Evolutionary conservation across 1,284 basidiomycete species (phyloP).

Genomic region (Cryptococcus sp.): DNA sequence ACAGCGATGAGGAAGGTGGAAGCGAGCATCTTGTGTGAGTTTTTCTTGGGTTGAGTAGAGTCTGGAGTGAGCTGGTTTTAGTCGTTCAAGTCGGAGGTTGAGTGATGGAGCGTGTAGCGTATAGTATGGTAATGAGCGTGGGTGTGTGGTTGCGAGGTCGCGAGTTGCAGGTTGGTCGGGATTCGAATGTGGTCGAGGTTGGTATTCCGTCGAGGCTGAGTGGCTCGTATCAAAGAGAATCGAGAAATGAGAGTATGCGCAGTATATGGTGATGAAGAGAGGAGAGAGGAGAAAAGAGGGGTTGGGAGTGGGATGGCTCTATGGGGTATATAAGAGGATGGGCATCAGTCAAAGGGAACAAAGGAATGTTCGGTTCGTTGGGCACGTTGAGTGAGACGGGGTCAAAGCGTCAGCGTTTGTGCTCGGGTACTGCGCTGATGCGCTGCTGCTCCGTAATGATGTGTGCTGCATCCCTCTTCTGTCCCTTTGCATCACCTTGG

Average conservation of each 20-base stretch:
- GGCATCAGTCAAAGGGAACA: slow-evolving; percentile 1
- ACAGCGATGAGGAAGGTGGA: slow-evolving; percentile 55
- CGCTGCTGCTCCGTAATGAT: too few species aligned
- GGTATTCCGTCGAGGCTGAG: too few species aligned
- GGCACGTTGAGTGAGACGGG: neutral
- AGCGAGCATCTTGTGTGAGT: slow-evolving; percentile 30
- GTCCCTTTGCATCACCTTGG: too few species aligned
- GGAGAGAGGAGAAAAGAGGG: neutral
- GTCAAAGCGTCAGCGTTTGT: too few species aligned
- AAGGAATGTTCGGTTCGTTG: slow-evolving; percentile 1
- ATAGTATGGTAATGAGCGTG: neutral
- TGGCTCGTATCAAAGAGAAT: slow-evolving; percentile 12
- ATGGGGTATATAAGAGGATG: neutral
- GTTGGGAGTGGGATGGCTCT: neutral
- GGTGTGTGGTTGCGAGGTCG: neutral
- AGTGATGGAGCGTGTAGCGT: slow-evolving; percentile 9
- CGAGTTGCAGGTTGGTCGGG: slow-evolving; percentile 9
- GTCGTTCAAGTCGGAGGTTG: neutral
- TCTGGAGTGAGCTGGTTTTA: slow-evolving; percentile 1
- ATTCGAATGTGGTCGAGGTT: slow-evolving; percentile 13
- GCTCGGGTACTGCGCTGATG: too few species aligned
- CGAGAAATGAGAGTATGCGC: neutral
- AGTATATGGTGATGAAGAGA: neutral
- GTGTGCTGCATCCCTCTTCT: too few species aligned
- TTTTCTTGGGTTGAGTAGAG: slow-evolving; percentile 1